Evolutionary conservation across 2,329 filamentous ascomycete species (phyloP).

Genomic region (Penicillium sclerotigenum): DNA sequence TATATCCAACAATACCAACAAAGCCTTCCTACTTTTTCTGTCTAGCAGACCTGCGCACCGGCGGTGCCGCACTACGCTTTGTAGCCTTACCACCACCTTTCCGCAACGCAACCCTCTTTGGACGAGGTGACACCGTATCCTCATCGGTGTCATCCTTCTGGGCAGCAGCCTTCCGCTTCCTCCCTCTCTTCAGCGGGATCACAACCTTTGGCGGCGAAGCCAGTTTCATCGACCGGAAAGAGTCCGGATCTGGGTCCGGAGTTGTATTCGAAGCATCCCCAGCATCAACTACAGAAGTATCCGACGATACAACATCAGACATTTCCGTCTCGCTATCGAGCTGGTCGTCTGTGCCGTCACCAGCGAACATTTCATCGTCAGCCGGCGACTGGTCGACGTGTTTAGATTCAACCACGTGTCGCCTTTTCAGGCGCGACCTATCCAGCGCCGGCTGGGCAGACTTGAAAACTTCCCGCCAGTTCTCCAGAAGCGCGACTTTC

Average conservation of each 20-base stretch:
- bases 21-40: conserved; percentile 24
- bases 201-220: conserved; percentile 17
- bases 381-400: background rate
- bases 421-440: conserved; percentile 20
- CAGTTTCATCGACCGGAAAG: background rate
- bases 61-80: conserved; percentile 12
- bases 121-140: conserved; percentile 10
- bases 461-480: conserved; percentile 48
- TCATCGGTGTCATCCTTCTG: conserved; percentile 8
- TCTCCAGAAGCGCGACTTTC: conserved; percentile 44
- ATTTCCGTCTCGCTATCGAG: conserved; percentile 17
- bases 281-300: conserved; percentile 14
- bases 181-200: conserved; percentile 1
- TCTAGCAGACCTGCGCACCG: conserved; percentile 30
- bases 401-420: background rate
- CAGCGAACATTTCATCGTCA: background rate
- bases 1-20: background rate
- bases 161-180: conserved; percentile 4
- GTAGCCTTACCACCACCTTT: conserved; percentile 12
- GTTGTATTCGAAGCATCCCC: conserved; percentile 25
- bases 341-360: conserved; percentile 8
- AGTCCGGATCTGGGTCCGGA: conserved; percentile 11
- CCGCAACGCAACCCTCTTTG: conserved; percentile 26
- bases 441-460: conserved; percentile 32
- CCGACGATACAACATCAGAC: conserved; percentile 17